Evolutionary conservation across 129 eudicot genomes (phyloP).

Genomic region (Lactuca saligna): DNA sequence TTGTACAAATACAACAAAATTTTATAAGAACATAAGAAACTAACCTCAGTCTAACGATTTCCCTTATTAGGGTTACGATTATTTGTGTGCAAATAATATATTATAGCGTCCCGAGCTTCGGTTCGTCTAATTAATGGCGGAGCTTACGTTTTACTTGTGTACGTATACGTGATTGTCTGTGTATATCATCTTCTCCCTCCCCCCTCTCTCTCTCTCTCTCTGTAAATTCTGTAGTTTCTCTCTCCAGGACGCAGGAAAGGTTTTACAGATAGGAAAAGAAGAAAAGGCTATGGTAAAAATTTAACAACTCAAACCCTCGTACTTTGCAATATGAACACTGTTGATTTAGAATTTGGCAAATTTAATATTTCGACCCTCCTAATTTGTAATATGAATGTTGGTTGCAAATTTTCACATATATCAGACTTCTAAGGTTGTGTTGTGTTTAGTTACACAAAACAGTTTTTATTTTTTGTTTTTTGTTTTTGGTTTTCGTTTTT

Average conservation of each 20-base stretch:
- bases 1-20: neutral
- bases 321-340: constrained; percentile 12
- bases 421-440: neutral
- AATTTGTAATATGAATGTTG: neutral
- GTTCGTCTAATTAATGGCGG: constrained; percentile 21
- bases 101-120: constrained; percentile 28
- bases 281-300: constrained; percentile 7
- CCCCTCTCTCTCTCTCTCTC: constrained; percentile 18
- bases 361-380: neutral
- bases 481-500: too few relatives aligned
- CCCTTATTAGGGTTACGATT: constrained; percentile 38
- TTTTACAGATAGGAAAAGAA: constrained; percentile 44
- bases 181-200: constrained; percentile 20
- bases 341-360: constrained; percentile 3
- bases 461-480: too few relatives aligned
- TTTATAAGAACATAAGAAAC: constrained; percentile 5
- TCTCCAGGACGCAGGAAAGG: constrained; percentile 43
- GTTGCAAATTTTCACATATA: neutral
- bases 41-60: constrained; percentile 36
- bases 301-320: constrained; percentile 16
- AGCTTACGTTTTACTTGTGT: constrained; percentile 17
- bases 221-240: constrained; percentile 37
- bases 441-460: neutral
- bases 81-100: constrained; percentile 6
- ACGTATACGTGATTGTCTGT: constrained; percentile 20